Evolutionary conservation across 1,284 basidiomycete species (phyloP).

Genomic region (Ceraceosorus guamensis): DNA sequence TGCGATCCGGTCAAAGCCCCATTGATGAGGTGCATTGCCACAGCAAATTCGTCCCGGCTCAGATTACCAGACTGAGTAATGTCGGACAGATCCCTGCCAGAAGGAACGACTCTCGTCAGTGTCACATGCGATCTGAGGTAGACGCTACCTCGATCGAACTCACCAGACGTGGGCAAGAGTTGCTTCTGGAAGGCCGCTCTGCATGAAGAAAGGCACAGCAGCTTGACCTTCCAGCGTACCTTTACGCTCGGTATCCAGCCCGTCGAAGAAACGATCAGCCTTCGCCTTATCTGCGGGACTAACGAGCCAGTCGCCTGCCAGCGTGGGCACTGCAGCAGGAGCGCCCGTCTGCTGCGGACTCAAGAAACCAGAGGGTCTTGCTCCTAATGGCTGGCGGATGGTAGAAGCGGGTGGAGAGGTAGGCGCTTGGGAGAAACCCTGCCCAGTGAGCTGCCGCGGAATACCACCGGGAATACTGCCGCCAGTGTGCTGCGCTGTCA

Average conservation of each 20-base stretch:
- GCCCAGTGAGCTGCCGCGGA: slow-evolving; percentile 28
- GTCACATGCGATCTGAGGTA: neutral
- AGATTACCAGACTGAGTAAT: slow-evolving; percentile 80
- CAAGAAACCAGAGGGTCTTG: slow-evolving; percentile 56
- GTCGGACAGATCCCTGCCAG: slow-evolving; percentile 80
- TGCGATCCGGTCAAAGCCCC: slow-evolving; percentile 75
- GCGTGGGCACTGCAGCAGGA: slow-evolving; percentile 7
- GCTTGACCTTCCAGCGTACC: slow-evolving; percentile 87
- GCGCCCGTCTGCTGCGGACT: slow-evolving; percentile 50
- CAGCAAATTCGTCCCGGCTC: slow-evolving; percentile 86
- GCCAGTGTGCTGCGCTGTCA: slow-evolving; percentile 30
- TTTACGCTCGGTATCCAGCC: slow-evolving; percentile 66
- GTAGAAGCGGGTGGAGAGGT: neutral
- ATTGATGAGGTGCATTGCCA: slow-evolving; percentile 92
- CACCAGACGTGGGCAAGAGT: slow-evolving; percentile 80
- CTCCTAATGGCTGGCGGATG: slow-evolving; percentile 47
- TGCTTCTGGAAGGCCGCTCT: slow-evolving; percentile 77
- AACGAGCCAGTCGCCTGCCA: slow-evolving; percentile 67
- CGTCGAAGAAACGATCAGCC: slow-evolving; percentile 75
- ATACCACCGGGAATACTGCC: slow-evolving; percentile 18
- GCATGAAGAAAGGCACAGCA: slow-evolving; percentile 91
- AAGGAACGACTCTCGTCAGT: neutral
- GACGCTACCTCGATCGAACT: too few species aligned
- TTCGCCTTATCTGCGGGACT: slow-evolving; percentile 71
- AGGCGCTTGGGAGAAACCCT: slow-evolving; percentile 11